phyloP scores from a whole-genome alignment of 106 monocot genomes.

The Platanthera guangdongensis region DNA sequence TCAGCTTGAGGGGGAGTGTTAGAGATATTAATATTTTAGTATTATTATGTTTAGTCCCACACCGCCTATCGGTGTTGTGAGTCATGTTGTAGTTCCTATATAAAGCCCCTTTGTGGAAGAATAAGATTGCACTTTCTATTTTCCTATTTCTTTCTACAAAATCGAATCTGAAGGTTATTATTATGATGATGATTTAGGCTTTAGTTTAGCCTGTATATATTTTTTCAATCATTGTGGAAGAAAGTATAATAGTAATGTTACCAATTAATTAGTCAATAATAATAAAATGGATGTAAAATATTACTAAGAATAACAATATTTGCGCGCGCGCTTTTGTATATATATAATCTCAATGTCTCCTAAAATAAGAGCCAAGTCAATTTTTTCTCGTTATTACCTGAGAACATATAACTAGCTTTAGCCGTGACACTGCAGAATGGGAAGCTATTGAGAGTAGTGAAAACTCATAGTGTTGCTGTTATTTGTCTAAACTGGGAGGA shows the following conservation, averaged over 20 bases:
- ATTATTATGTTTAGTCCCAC: too few relatives aligned
- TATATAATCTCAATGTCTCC: not conserved
- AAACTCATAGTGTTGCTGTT: constrained; percentile 52
- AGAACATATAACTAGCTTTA: not conserved
- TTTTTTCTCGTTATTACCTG: not conserved
- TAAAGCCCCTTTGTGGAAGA: too few relatives aligned
- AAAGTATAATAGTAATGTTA: not conserved
- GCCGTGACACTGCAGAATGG: constrained; percentile 55
- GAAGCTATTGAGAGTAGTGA: constrained; percentile 58
- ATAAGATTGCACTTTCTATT: too few relatives aligned
- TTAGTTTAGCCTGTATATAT: not conserved
- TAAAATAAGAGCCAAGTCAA: not conserved
- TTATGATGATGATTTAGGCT: not conserved
- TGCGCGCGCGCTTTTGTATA: not conserved
- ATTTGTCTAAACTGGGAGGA: constrained; percentile 87
- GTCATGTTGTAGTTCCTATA: too few relatives aligned
- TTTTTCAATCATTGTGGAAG: not conserved
- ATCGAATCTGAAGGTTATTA: not conserved
- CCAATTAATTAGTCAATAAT: not conserved
- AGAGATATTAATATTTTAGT: too few relatives aligned
- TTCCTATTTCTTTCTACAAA: too few relatives aligned
- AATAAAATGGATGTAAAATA: not conserved
- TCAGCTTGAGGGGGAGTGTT: too few relatives aligned
- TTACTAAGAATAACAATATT: not conserved
- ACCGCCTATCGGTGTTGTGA: too few relatives aligned